Evolutionary conservation across 805 yeast genomes (phyloP).

Genomic region (Allodekkera sacchari): DNA sequence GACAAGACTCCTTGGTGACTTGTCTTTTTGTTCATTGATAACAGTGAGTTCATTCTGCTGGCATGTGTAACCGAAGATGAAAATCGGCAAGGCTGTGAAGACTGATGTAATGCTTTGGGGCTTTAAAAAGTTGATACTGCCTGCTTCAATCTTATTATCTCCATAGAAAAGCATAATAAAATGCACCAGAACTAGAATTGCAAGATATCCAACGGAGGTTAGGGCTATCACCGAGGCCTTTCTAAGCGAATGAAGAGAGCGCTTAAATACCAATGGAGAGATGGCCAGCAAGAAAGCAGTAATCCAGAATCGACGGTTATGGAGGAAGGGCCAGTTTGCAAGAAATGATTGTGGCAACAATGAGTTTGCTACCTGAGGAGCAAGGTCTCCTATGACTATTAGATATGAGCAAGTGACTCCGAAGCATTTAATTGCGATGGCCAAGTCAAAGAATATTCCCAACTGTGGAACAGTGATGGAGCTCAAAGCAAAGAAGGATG

Average conservation of each 20-base stretch:
- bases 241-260: conserved; percentile 72
- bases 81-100: conserved; percentile 79
- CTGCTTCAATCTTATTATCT: conserved; percentile 41
- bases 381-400: conserved; percentile 62
- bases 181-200: conserved; percentile 67
- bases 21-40: conserved; percentile 67
- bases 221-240: conserved; percentile 81
- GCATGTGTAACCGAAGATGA: conserved; percentile 91
- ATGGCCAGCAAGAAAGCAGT: conserved; percentile 44
- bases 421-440: conserved; percentile 63
- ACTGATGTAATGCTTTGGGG: conserved; percentile 40
- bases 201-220: conserved; percentile 69
- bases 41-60: conserved; percentile 93
- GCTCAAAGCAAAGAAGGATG: conserved; percentile 58
- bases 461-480: conserved; percentile 53
- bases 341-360: conserved; percentile 15
- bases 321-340: conserved; percentile 14
- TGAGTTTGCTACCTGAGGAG: conserved; percentile 48
- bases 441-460: conserved; percentile 55
- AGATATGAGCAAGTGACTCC: conserved; percentile 64
- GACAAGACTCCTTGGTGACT: conserved; percentile 37
- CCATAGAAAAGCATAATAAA: conserved; percentile 49
- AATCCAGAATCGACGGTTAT: conserved; percentile 53
- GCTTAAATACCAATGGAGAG: conserved; percentile 62
- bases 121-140: conserved; percentile 37